phyloP scores from a whole-genome alignment of 2,329 filamentous ascomycete species.

The Scolecobasidium constrictum region DNA sequence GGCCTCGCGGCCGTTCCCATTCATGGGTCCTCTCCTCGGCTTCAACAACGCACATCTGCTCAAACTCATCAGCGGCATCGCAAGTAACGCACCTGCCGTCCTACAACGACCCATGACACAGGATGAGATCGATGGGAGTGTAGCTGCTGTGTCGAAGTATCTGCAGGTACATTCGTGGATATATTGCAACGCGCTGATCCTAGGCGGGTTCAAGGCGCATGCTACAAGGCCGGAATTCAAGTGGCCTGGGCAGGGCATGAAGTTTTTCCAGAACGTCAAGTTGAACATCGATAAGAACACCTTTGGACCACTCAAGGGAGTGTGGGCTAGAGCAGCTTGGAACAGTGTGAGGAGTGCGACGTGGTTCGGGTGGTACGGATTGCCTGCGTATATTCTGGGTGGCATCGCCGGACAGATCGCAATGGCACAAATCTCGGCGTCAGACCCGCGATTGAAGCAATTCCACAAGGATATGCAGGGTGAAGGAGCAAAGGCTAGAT shows the following conservation, averaged over 20 bases:
- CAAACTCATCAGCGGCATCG: not conserved
- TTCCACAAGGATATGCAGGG: not conserved
- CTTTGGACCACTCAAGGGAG: not conserved
- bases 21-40: not conserved
- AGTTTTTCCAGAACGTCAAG: not conserved
- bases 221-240: not conserved
- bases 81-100: not conserved
- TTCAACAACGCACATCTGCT: not conserved
- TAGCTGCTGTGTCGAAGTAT: not conserved
- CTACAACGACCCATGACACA: not conserved
- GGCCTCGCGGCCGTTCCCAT: not conserved
- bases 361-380: not conserved
- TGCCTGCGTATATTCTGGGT: not conserved
- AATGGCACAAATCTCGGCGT: not conserved
- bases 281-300: not conserved
- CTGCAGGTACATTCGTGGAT: not conserved
- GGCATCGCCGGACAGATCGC: not conserved
- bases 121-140: not conserved
- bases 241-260: not conserved
- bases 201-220: not conserved
- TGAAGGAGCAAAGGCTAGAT: not conserved
- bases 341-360: not conserved
- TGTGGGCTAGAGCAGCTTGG: not conserved
- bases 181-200: not conserved
- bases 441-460: not conserved